These are phyloP conservation scores for Boletus nobilissimus DNA, from an alignment of 1,284 basidiomycete genomes.

Conservation along the genomic window DNA sequence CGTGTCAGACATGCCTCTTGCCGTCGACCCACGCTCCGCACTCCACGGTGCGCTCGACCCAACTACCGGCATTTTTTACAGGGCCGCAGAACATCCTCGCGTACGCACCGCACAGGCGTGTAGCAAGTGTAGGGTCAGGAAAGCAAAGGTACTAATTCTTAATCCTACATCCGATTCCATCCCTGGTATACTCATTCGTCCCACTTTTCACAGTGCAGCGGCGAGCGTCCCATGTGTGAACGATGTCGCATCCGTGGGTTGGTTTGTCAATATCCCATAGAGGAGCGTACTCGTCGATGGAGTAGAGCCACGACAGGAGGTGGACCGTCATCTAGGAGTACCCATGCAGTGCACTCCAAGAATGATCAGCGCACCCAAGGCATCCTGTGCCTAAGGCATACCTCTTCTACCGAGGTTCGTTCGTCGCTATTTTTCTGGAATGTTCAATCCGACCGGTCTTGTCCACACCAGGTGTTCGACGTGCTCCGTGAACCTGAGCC, in stretches of 20 bases:
- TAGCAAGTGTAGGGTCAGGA: no score
- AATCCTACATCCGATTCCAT: no score
- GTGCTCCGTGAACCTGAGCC: background rate
- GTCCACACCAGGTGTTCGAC: background rate
- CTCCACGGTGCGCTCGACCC: conserved; percentile 69
- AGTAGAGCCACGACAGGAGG: conserved; percentile 52
- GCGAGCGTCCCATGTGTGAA: conserved; percentile 66
- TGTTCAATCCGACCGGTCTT: background rate
- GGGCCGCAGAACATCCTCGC: no score
- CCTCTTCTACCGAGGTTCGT: no score
- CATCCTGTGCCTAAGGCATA: background rate
- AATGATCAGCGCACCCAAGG: background rate
- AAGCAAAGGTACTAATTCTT: no score
- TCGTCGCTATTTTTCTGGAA: no score
- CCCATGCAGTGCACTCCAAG: no score
- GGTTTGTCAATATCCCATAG: conserved; percentile 66
- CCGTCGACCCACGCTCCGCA: conserved; percentile 43
- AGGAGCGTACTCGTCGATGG: conserved; percentile 70
- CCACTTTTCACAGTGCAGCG: conserved; percentile 58
- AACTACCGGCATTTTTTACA: conserved; percentile 67
- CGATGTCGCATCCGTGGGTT: conserved; percentile 62
- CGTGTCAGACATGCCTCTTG: conserved; percentile 20
- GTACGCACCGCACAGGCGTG: no score
- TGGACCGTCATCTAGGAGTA: no score
- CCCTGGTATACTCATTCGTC: background rate